Base-by-base conservation (phyloP, 2,329 filamentous ascomycete species). In the Colletotrichum neosansevieriae region DNA sequence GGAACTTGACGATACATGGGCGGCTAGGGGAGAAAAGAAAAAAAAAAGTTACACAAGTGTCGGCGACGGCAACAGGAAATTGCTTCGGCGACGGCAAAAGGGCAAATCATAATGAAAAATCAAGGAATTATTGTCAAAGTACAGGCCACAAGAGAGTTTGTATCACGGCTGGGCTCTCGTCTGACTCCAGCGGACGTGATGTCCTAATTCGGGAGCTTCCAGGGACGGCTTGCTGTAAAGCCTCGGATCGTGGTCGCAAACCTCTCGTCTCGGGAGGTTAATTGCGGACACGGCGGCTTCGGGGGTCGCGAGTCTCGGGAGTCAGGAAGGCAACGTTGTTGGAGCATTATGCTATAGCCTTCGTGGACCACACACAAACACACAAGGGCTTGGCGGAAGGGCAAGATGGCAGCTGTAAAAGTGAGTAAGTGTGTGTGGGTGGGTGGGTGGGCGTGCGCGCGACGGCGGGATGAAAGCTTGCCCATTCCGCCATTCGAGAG, bases 71-170 rank as follows among this genome's bases (percentile, higher is more conserved):
- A 42, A 12, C 5, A 12, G 12, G 38, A 17, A 42, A 7, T 24
- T 34, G 29, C n/a, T 7, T 45, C 57, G 57, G 57, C 11, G 42
- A 47, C 13, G 12, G 42, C 42, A 19, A 19, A 42, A 57, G 44
- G 38, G 53, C 19, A 57, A 44, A 57, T 42, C 17, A 42, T 29
- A 2, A 49, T 21, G 17, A 49, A 29, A 54, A 38, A 40, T n/a
- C 29, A 19, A 49, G n/a, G 7, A 59, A 38, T 32, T 10, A 51
- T 29, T 29, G 29, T 29, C 29, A 58, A 53, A 64, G 38, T 45
- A 7, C 21, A 64, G 12, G 63, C 58, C 36, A 64, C 49, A 67
- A 64, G 60, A 67, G 60, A 67, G 64, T 64, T 64, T 67, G 64
- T 53, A 42, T 58, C 64, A 64, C 34, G 53, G 53, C 64, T 47